Conservation (phyloP, 1,139 yeast genomes). For the Saccharomyces hybrid region DNA sequence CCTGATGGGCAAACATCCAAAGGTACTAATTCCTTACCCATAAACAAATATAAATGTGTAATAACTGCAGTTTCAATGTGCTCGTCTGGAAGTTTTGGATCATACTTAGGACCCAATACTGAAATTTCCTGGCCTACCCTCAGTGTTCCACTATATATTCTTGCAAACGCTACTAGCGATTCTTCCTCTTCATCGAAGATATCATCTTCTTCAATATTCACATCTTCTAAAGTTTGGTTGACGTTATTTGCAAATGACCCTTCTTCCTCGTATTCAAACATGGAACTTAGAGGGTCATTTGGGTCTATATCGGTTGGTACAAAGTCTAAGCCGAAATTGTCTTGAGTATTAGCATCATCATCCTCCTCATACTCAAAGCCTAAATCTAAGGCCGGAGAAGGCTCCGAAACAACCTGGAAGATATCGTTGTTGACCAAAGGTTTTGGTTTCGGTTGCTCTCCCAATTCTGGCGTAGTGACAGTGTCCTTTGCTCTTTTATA, state of each 20-base stretch:
- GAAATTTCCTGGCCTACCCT: constrained; percentile 64
- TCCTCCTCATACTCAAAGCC: constrained; percentile 19
- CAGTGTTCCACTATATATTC: constrained; percentile 81
- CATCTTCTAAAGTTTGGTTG: constrained; percentile 20
- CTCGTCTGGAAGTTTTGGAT: constrained; percentile 58
- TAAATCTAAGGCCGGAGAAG: constrained; percentile 22
- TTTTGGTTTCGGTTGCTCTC: constrained; percentile 3
- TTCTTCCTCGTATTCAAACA: constrained; percentile 33
- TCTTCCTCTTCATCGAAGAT: constrained; percentile 47
- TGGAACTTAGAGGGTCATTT: constrained; percentile 29
- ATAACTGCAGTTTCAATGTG: constrained; percentile 49
- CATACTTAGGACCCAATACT: constrained; percentile 80
- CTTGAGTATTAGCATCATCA: constrained; percentile 12
- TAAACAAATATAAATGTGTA: constrained; percentile 68
- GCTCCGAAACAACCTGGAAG: constrained; percentile 19
- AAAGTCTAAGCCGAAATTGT: constrained; percentile 14
- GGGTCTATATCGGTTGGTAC: constrained; percentile 27
- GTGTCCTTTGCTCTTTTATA: constrained; percentile 27
- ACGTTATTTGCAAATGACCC: constrained; percentile 28
- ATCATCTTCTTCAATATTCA: constrained; percentile 39
- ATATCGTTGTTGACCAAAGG: constrained; percentile 7
- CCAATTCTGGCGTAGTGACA: constrained; percentile 23
- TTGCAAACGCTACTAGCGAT: constrained; percentile 74
- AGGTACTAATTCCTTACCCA: constrained; percentile 86
- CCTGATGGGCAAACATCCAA: constrained; percentile 87